A percentile compares a stretch with the other conserved stretches of the same genome.
These are phyloP conservation scores for Plasmodium billcollinsi DNA, from an alignment of 169 alveolate species.

Conservation along the genomic window DNA sequence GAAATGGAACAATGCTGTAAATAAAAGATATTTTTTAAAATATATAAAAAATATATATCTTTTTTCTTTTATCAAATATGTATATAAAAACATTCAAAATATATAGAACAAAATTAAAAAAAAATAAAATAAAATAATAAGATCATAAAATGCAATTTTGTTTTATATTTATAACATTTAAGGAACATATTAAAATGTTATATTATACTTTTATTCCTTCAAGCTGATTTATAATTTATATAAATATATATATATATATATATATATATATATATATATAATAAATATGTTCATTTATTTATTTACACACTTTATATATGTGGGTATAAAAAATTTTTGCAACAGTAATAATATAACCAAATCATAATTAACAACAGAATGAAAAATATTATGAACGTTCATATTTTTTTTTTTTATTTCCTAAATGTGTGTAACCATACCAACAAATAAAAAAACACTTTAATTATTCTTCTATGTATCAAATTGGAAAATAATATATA, in stretches of 20 bases:
- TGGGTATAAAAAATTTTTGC: conserved; percentile 5
- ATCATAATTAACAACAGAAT: not conserved
- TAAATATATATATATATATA: too few species aligned
- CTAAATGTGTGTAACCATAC: conserved; percentile 19
- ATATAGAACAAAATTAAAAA: too few species aligned
- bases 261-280: too few species aligned
- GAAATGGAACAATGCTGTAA: too few species aligned
- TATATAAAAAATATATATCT: too few species aligned
- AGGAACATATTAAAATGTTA: conserved; percentile 3
- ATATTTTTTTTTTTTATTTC: conserved; percentile 37
- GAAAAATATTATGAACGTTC: conserved; percentile 51
- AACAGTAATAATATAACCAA: not conserved
- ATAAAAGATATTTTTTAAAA: too few species aligned
- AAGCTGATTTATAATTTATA: too few species aligned
- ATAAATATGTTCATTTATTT: conserved; percentile 14
- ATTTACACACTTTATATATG: conserved; percentile 21
- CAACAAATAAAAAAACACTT: not conserved
- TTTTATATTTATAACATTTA: conserved; percentile 35
- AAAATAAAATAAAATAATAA: too few species aligned
- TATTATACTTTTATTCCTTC: not conserved
- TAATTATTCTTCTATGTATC: conserved; percentile 4
- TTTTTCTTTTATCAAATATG: too few species aligned
- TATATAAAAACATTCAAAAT: not conserved
- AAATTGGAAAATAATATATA: conserved; percentile 18
- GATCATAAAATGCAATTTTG: conserved; percentile 1